These are phyloP conservation scores for Carex myosuroides DNA, from an alignment of 176 grass and related monocot genomes.

Conservation along the genomic window DNA sequence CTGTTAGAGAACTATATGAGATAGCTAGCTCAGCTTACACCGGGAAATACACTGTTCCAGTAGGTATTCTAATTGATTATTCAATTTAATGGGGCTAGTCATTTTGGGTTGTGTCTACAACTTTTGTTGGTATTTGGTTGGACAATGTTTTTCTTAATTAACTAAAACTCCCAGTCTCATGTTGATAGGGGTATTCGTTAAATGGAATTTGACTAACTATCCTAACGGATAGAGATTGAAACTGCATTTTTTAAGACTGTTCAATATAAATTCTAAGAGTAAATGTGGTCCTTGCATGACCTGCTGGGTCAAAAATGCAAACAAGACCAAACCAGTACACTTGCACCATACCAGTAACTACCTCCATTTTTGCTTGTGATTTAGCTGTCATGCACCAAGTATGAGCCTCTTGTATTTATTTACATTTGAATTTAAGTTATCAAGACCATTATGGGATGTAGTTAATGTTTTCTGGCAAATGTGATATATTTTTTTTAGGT, in stretches of 20 bases:
- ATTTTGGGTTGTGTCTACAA: not conserved
- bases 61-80: slow-evolving; percentile 26
- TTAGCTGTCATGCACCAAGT: not conserved
- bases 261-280: not conserved
- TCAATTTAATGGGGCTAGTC: not conserved
- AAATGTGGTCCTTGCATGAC: not conserved
- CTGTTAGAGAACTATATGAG: slow-evolving; percentile 73
- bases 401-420: not conserved
- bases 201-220: not conserved
- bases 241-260: not conserved
- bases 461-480: not conserved
- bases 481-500: slow-evolving; percentile 30
- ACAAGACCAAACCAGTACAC: not conserved
- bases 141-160: not conserved
- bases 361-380: not conserved
- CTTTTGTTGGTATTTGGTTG: not conserved
- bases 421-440: not conserved
- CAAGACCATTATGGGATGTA: not conserved
- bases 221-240: not conserved
- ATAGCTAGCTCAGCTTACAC: slow-evolving; percentile 64
- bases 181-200: not conserved
- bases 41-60: slow-evolving; percentile 82
- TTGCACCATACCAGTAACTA: not conserved
- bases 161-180: not conserved
- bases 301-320: not conserved